Evolutionary conservation across 495 filamentous ascomycete species (phyloP).

Genomic region (Podospora bellae-mahoneyi): DNA sequence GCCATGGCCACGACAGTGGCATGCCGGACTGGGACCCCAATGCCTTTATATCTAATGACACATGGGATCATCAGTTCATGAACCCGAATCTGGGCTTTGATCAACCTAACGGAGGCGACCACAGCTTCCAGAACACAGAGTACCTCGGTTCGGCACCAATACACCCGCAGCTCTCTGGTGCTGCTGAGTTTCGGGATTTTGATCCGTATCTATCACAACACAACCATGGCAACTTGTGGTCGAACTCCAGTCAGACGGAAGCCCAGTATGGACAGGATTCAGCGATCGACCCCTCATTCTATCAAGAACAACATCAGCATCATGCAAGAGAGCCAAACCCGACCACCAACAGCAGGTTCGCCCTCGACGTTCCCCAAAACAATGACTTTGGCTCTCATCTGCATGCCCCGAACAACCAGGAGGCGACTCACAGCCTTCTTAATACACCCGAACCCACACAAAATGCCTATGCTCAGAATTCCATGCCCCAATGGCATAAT

Average conservation of each 20-base stretch:
- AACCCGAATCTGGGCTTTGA: slow-evolving; percentile 21
- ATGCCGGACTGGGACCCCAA: slow-evolving; percentile 28
- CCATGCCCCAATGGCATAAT: slow-evolving; percentile 27
- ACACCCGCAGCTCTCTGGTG: slow-evolving; percentile 24
- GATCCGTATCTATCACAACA: slow-evolving; percentile 20
- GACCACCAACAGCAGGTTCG: slow-evolving; percentile 24
- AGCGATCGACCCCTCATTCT: slow-evolving; percentile 17
- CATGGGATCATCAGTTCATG: slow-evolving; percentile 27
- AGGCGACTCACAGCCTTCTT: slow-evolving; percentile 20
- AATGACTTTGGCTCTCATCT: slow-evolving; percentile 21
- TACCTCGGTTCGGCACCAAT: slow-evolving; percentile 20
- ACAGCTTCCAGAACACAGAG: slow-evolving; percentile 23
- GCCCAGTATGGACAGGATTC: slow-evolving; percentile 24
- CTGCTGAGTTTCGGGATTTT: slow-evolving; percentile 21
- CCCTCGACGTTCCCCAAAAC: slow-evolving; percentile 19
- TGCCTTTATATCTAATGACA: slow-evolving; percentile 15
- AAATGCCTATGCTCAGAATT: slow-evolving; percentile 21
- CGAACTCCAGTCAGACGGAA: slow-evolving; percentile 14
- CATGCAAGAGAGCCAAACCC: slow-evolving; percentile 17
- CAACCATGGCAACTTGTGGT: slow-evolving; percentile 23
- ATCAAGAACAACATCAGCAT: slow-evolving; percentile 25
- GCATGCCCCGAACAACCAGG: slow-evolving; percentile 17
- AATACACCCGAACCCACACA: slow-evolving; percentile 7
- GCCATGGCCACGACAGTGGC: slow-evolving; percentile 23
- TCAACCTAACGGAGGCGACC: slow-evolving; percentile 17